Conservation (phyloP, 2,329 filamentous ascomycete genomes). For the Cordyceps fumosorosea region DNA sequence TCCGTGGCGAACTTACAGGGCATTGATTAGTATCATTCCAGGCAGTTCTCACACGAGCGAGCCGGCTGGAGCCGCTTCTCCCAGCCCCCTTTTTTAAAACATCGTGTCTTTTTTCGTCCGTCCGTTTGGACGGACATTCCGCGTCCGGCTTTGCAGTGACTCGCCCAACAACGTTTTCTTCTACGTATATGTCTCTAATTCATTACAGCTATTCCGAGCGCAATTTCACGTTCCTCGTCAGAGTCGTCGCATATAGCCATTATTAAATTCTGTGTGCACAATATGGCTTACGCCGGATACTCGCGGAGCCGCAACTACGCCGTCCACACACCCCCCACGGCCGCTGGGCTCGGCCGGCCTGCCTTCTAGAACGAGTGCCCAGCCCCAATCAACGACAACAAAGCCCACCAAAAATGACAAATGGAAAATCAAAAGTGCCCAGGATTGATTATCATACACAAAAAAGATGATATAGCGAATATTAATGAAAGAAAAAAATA, state of each 20-base stretch:
- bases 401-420: conserved; percentile 6
- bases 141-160: background rate
- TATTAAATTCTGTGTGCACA: too few relatives aligned
- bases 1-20: background rate
- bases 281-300: conserved; percentile 7
- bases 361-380: background rate
- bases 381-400: background rate
- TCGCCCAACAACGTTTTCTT: background rate
- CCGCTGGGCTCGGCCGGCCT: background rate
- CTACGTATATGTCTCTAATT: background rate
- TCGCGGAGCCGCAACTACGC: background rate
- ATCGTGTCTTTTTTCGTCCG: background rate
- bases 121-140: background rate
- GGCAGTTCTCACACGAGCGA: background rate
- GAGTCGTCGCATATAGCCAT: background rate
- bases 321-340: background rate
- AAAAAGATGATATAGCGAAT: background rate
- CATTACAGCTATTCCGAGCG: background rate
- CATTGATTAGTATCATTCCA: background rate
- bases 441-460: background rate
- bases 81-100: background rate
- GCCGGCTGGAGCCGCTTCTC: background rate
- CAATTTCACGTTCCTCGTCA: background rate
- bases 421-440: background rate
- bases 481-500: background rate